A percentile compares a stretch with the other conserved stretches of the same genome.
phyloP scores from a whole-genome alignment of 306 rosid genomes.

The Rosa persica region DNA sequence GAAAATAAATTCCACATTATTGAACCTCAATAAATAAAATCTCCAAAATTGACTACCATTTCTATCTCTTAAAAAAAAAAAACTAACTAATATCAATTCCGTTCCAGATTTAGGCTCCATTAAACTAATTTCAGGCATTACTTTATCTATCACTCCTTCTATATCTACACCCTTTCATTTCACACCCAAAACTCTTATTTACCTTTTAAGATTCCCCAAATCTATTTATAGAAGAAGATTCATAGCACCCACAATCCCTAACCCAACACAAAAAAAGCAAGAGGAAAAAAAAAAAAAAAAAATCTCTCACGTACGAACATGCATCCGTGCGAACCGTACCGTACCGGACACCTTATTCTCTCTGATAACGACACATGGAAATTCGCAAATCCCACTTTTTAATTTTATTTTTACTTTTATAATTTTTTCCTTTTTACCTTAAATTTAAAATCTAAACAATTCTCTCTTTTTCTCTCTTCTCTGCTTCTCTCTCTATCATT shows the following conservation, averaged over 20 bases:
- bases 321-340: constrained; percentile 9
- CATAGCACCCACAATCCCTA: neutral
- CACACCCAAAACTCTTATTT: neutral
- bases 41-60: neutral
- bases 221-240: neutral
- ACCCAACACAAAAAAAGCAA: neutral
- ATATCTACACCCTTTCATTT: neutral
- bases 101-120: neutral
- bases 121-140: neutral
- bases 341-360: constrained; percentile 31
- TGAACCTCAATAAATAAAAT: neutral
- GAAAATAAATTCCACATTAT: too few relatives aligned
- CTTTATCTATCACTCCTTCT: neutral
- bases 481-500: neutral
- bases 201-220: neutral
- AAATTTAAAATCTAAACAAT: neutral
- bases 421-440: too few relatives aligned
- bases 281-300: neutral
- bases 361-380: constrained; percentile 44
- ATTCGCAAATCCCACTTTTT: constrained; percentile 12
- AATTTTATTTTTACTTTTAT: neutral
- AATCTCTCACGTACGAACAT: neutral
- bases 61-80: neutral
- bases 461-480: neutral
- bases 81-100: neutral